Evolutionary conservation across 2,329 filamentous ascomycete genomes (phyloP), one percentile per base, ranked within the genome.

Genomic region (Tolypocladium ovalisporum): DNA sequence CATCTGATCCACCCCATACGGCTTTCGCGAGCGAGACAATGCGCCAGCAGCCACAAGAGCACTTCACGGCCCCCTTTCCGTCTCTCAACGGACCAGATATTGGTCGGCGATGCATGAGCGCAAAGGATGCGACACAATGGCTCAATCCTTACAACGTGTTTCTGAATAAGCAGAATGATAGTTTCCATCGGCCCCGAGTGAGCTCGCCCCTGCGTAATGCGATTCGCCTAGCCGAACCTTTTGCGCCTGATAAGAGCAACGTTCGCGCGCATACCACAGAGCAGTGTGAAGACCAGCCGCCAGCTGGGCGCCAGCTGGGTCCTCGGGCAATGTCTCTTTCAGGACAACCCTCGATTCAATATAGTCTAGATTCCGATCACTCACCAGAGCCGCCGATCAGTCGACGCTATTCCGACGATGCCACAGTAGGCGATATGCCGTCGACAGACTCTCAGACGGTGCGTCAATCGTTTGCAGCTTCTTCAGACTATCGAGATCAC

Each of bases 191-290:
- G 24, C 67, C 67, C 12, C 62, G 59, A 1, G 58, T 69, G 10
- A 59, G 65, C 32, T 72, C 70, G 9, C 67, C 67, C 15, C 58
- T 71, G 2, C 63, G 56, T 51, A 58, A 63, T 32, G 62, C 58
- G 3, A 58, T 67, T 34, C 49, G 54, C n/a, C 56, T 58, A 17
- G 56, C 57, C 6, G 24, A 57, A 4, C 5, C 32, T 19, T 4
- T 35, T 7, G 7, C 40, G 17, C 29, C 34, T 13, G 24, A 12
- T 7, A 27, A 34, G 24, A 54, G 27, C 36, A 27, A 13, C 27
- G 35, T 24, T 8, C 15, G 9, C 7, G 24, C 29, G 4, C 35
- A 22, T 35, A 1, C 44, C 27, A 29, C 27, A 4, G 19, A 22
- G 29, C 19, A n/a, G 29, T 22, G 17, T n/a, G 47, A 22, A 3